Evolutionary conservation across 345 rosid species (phyloP).

Genomic region (Garcia nutans): DNA sequence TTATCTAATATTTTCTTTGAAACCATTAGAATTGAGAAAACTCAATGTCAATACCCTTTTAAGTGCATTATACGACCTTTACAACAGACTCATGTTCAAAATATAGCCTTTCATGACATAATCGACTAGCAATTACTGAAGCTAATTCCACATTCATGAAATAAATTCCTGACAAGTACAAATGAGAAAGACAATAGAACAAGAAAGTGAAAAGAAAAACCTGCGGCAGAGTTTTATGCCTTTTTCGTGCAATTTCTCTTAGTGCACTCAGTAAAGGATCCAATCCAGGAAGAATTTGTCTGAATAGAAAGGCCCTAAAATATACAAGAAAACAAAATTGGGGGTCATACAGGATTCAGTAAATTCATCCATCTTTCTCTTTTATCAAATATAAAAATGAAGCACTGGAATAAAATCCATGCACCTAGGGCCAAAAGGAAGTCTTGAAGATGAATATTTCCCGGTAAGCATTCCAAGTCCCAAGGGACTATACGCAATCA

Average conservation of each 20-base stretch:
- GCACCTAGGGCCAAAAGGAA: slow-evolving; percentile 85
- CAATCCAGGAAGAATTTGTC: slow-evolving; percentile 82
- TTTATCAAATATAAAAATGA: not conserved
- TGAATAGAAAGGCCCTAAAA: slow-evolving; percentile 63
- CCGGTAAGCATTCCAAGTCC: slow-evolving; percentile 97
- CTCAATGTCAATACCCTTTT: too few species aligned
- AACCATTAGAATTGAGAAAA: too few species aligned
- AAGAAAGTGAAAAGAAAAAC: slow-evolving; percentile 21
- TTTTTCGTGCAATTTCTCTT: slow-evolving; percentile 50
- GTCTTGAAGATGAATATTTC: slow-evolving; percentile 66
- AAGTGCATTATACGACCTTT: too few species aligned
- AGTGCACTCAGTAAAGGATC: slow-evolving; percentile 56
- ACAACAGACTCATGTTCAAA: too few species aligned
- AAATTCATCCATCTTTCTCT: not conserved
- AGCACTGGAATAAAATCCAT: not conserved
- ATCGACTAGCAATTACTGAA: not conserved
- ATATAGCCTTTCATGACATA: too few species aligned
- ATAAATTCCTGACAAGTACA: not conserved
- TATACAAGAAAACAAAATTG: not conserved
- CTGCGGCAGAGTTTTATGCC: slow-evolving; percentile 71
- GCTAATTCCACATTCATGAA: not conserved
- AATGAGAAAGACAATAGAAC: not conserved
- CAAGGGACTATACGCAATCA: slow-evolving; percentile 87
- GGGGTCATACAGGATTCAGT: too few species aligned
- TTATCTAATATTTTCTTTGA: too few species aligned